Base-by-base conservation (phyloP, 2,329 filamentous ascomycete species). In the Achaetomium macrosporum region DNA sequence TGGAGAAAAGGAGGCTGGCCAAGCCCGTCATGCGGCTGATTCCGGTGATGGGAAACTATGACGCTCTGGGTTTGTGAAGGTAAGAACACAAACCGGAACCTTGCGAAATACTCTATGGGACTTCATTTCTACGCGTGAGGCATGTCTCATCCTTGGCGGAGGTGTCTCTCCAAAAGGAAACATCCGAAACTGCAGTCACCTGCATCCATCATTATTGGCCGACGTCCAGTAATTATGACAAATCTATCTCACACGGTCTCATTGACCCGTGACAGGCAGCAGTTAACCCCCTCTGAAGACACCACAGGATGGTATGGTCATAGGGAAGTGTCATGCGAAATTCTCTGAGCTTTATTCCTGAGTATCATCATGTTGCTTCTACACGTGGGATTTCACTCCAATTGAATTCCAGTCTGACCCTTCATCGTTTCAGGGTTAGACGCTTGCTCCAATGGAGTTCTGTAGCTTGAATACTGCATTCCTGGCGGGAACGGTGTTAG, bases 51-150 rank as follows among this genome's bases (percentile, higher is more conserved):
- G 61, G 62, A 16, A 62, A 65, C 39, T 71, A 68, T 43, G 61
- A 65, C 55, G 66, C 68, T 25, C 56, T 69, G 50, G 68, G 68
- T 7, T 55, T 69, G 42, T 70, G 57, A 67, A 31, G 42, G 33
- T 49, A 48, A 55, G 25, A 25, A 11, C 16, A n/a, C 48, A 31
- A 36, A 29, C 35, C 39, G 11, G 16, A 11, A 25, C 5, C 9
- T 33, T n/a, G 9, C 37, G 9, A 20, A 12, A 42, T 31, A 7
- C 7, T n/a, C 9, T 3, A 25, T 13, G 9, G 17, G 16, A 16
- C 7, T n/a, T 15, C 10, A 35, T 44, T 30, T 25, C 25, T 25
- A 25, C 15, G 25, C 36, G 17, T 37, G 17, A 36, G 13, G 25
- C 37, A 4, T 47, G 43, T 46, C 36, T 52, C 39, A 47, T 20